These are phyloP conservation scores for Stevia rebaudiana DNA, from an alignment of 140 eudicot species.

Conservation along the genomic window DNA sequence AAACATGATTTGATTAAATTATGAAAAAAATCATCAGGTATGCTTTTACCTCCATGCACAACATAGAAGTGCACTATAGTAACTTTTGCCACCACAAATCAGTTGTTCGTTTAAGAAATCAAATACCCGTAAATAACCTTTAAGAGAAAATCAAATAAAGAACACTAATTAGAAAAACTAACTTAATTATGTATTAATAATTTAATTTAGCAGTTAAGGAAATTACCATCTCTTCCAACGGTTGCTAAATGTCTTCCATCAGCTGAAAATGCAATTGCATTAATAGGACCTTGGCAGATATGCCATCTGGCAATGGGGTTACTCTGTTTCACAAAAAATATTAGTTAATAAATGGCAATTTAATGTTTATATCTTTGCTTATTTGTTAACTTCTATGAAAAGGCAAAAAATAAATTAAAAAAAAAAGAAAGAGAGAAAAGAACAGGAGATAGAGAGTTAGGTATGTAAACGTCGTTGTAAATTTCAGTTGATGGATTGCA, in stretches of 20 bases:
- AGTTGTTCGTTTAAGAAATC: constrained; percentile 75
- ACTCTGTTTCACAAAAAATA: constrained; percentile 35
- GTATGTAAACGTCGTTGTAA: not conserved
- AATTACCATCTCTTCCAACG: constrained; percentile 91
- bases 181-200: not conserved
- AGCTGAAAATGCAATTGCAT: constrained; percentile 63
- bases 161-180: not conserved
- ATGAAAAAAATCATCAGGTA: constrained; percentile 7
- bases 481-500: constrained; percentile 9
- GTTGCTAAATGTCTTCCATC: constrained; percentile 81
- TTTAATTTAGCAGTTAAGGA: not conserved
- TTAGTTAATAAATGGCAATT: not conserved
- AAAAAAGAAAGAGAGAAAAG: not conserved
- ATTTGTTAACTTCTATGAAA: not conserved
- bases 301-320: constrained; percentile 92
- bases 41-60: constrained; percentile 87
- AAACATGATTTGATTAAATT: constrained; percentile 12
- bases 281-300: constrained; percentile 79
- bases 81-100: constrained; percentile 90
- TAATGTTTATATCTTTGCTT: not conserved
- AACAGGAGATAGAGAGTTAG: not conserved
- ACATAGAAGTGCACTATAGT: constrained; percentile 83
- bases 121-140: constrained; percentile 77
- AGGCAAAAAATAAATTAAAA: too few relatives aligned
- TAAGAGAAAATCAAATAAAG: constrained; percentile 10